phyloP scores from a whole-genome alignment of 2,329 filamentous ascomycete species.

The Penicillium verrucosum region DNA sequence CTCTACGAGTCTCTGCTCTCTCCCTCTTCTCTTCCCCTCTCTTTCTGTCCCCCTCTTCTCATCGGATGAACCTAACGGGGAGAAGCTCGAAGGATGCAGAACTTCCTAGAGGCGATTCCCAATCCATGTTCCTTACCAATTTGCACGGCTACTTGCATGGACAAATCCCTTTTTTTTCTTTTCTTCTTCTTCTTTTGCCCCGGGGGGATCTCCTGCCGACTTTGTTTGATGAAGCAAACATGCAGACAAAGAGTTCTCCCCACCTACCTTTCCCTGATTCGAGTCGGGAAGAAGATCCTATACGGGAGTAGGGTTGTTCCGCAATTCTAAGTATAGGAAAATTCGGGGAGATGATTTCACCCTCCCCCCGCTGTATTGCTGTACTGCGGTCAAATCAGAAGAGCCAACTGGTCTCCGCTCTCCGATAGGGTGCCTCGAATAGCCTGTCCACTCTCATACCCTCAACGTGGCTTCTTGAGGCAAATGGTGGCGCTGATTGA shows the following conservation, averaged over 20 bases:
- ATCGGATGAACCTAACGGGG: not conserved
- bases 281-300: not conserved
- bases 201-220: conserved; percentile 18
- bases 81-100: not conserved
- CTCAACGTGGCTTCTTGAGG: conserved; percentile 26
- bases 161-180: conserved; percentile 8
- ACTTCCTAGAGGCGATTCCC: not conserved
- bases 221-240: conserved; percentile 27
- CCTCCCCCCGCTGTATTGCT: conserved; percentile 5
- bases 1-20: not conserved
- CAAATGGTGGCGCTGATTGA: conserved; percentile 17
- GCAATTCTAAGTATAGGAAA: conserved; percentile 1
- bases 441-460: not conserved
- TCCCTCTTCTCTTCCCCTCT: not conserved
- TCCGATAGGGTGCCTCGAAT: conserved; percentile 25
- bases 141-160: conserved; percentile 25
- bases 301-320: not conserved
- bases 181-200: not conserved
- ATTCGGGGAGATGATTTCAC: conserved; percentile 18
- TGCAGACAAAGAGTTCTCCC: conserved; percentile 23
- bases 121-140: conserved; percentile 26
- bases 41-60: not conserved
- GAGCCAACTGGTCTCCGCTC: not conserved
- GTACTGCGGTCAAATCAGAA: conserved; percentile 1
- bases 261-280: not conserved